Conservation (phyloP, 495 filamentous ascomycete genomes). For the Penicillium malachiteum region DNA sequence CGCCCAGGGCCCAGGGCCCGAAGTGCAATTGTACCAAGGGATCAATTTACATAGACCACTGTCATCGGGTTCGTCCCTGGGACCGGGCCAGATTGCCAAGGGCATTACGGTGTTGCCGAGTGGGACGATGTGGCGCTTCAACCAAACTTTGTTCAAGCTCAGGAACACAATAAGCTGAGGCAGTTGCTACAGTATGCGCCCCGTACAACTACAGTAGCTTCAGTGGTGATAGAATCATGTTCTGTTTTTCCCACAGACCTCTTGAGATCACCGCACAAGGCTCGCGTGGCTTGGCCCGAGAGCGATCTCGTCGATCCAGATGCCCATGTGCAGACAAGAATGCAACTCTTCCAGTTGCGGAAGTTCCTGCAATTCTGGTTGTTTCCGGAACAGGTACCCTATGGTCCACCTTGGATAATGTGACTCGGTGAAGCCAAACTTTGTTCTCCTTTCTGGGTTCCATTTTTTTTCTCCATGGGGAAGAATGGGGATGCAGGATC, state of each 20-base stretch:
- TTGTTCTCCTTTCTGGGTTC: background rate
- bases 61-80: too few species aligned
- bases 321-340: constrained; percentile 21
- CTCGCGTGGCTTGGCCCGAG: constrained; percentile 21
- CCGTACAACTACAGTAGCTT: too few species aligned
- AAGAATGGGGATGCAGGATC: background rate
- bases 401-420: constrained; percentile 9
- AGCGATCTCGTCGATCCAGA: constrained; percentile 21
- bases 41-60: background rate
- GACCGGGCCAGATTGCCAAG: background rate
- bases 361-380: constrained; percentile 5
- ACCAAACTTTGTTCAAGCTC: background rate
- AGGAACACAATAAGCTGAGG: background rate
- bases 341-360: constrained; percentile 7
- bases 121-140: background rate
- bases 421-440: constrained; percentile 13
- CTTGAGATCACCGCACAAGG: background rate
- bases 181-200: background rate
- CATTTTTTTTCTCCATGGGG: constrained; percentile 10
- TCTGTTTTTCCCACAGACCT: background rate
- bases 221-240: too few species aligned
- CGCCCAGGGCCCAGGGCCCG: background rate
- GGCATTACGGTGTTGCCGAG: background rate
- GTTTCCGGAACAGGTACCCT: constrained; percentile 19
- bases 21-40: background rate